These are phyloP conservation scores for Pseudomicrostroma phylloplanum DNA, from an alignment of 1,284 basidiomycete genomes.

Conservation along the genomic window DNA sequence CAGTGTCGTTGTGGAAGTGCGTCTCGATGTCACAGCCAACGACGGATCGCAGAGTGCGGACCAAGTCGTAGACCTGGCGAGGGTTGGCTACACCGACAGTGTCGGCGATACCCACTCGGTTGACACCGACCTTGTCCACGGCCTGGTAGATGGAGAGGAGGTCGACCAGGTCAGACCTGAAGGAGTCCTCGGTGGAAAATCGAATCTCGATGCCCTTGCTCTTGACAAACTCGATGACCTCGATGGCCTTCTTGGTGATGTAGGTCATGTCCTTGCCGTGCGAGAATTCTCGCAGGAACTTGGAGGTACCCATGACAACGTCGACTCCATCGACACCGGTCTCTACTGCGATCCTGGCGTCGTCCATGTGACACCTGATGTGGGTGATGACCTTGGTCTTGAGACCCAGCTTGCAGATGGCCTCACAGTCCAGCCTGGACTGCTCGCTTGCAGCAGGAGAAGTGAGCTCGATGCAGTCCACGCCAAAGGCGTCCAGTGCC, in stretches of 20 bases:
- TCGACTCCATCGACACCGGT: constrained; percentile 97
- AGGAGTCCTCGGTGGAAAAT: constrained; percentile 99
- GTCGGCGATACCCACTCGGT: constrained; percentile 98
- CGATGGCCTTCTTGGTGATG: constrained; percentile 94
- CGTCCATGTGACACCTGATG: constrained; percentile 99
- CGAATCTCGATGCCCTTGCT: constrained; percentile 99
- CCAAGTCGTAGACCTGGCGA: constrained; percentile 95
- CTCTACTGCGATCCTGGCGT: constrained; percentile 95
- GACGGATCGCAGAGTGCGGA: constrained; percentile 89
- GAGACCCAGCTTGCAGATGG: constrained; percentile 97
- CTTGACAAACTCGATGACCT: constrained; percentile 99
- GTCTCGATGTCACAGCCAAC: constrained; percentile 74
- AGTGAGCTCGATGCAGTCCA: constrained; percentile 99
- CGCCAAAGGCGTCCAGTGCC: constrained; percentile 62
- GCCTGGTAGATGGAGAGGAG: constrained; percentile 97
- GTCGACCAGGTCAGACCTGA: constrained; percentile 99
- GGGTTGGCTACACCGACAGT: constrained; percentile 99
- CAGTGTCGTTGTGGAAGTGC: constrained; percentile 97
- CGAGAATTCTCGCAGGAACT: constrained; percentile 97
- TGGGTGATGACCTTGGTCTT: constrained; percentile 97
- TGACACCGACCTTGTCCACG: constrained; percentile 98
- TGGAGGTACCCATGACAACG: constrained; percentile 97
- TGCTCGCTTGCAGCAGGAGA: constrained; percentile 97
- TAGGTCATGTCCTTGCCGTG: constrained; percentile 99
- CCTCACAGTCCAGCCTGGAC: constrained; percentile 88